Evolutionary conservation across 2,329 filamentous ascomycete genomes (phyloP), one percentile per base, ranked within the genome.

Genomic region (Emergomyces orientalis): DNA sequence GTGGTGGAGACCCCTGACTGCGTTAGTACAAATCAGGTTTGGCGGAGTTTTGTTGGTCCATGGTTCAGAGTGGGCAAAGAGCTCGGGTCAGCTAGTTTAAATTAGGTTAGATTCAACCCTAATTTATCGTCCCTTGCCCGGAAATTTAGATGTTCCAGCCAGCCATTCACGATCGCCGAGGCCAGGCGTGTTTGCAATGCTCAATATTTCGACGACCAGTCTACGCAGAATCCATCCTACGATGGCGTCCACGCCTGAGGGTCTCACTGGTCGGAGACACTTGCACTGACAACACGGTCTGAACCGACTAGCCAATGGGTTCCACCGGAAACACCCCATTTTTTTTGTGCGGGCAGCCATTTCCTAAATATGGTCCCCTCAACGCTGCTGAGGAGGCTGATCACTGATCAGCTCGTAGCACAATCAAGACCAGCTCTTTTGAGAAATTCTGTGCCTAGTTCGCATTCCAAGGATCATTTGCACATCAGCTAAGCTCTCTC

Each of bases 111-210:
- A 14, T 11, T 2, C 37, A 43, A 59, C 41, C 39, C 25, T 34
- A 47, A 59, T 47, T 22, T 8, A 19, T 32, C 25, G 41, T 47
- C 17, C 25, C 17, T 7, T 43, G 19, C 37, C 25, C 17, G 57
- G 41, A 59, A 45, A 34, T 39, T 58, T 47, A 45, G 57, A 45
- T 59, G 25, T 32, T 59, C 57, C 57, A 45, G 57, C 57, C 57
- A 59, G 57, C 57, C 57, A 56, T 39, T 27, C 30, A 37, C 30
- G 51, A 55, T 37, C 51, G 19, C 17, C 51, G 22, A 6, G 2
- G 30, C 7, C 41, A 22, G 41, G 57, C 9, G 41, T 13, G 41
- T 59, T 59, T 32, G 25, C 57, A 59, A 59, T 30, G 41, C 56
- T 49, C 57, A 59, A 59, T 59, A 47, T 59, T 59, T 59, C 25